These are phyloP conservation scores for Zygotorulaspora danielsina DNA, from an alignment of 805 yeast genomes.

Conservation along the genomic window DNA sequence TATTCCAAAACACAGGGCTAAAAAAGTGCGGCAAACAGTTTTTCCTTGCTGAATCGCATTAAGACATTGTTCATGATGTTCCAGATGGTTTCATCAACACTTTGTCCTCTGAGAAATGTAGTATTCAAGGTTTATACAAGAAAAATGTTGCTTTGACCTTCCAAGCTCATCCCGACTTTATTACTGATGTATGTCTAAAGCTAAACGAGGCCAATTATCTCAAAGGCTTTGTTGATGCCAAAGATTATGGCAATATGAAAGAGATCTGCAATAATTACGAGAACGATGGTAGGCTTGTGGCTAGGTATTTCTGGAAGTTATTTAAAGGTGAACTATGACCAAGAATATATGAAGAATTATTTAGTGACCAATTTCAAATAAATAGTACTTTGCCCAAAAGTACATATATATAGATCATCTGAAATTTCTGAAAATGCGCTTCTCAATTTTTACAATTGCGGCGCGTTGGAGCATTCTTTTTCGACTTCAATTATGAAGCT, in stretches of 20 bases:
- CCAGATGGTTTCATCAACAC: conserved; percentile 41
- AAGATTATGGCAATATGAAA: conserved; percentile 25
- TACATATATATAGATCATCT: too few species aligned
- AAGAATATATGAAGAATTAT: background rate
- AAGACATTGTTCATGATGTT: conserved; percentile 48
- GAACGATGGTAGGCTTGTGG: conserved; percentile 38
- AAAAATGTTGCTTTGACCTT: conserved; percentile 54
- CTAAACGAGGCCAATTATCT: background rate
- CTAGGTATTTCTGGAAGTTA: conserved; percentile 16
- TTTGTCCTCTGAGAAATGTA: conserved; percentile 54
- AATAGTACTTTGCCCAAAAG: too few species aligned
- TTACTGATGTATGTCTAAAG: conserved; percentile 30
- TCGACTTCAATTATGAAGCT: too few species aligned
- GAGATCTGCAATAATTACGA: conserved; percentile 31
- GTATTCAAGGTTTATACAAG: conserved; percentile 63
- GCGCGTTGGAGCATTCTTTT: too few species aligned
- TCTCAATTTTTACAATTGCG: too few species aligned
- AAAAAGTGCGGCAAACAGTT: conserved; percentile 27
- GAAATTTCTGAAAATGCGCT: too few species aligned
- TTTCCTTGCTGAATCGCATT: conserved; percentile 52
- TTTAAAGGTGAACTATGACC: conserved; percentile 4
- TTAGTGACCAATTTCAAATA: too few species aligned
- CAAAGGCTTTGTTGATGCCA: background rate
- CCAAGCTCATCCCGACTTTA: conserved; percentile 91
- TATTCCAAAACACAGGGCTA: background rate